Conservation (phyloP, 2,329 filamentous ascomycete species). For the Pezicula carpinea region DNA sequence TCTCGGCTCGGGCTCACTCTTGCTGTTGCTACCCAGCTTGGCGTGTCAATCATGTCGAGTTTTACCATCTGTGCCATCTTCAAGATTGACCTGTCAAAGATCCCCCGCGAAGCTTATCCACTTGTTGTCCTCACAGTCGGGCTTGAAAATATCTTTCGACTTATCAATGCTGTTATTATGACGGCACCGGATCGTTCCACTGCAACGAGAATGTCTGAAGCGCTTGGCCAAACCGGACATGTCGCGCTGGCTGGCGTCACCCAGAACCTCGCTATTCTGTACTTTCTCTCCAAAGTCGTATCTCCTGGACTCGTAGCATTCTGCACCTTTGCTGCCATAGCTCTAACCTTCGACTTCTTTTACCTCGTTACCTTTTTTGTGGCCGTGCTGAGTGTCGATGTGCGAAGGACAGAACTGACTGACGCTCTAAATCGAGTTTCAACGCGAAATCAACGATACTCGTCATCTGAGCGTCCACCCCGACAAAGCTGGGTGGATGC, state of each 20-base stretch:
- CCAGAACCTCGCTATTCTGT: slow-evolving; percentile 66
- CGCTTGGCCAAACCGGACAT: slow-evolving; percentile 68
- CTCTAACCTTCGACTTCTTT: slow-evolving; percentile 71
- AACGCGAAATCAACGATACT: slow-evolving; percentile 31
- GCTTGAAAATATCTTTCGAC: slow-evolving; percentile 71
- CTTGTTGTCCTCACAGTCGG: slow-evolving; percentile 71
- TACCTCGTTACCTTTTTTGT: slow-evolving; percentile 78
- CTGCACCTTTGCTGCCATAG: slow-evolving; percentile 71
- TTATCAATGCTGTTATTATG: slow-evolving; percentile 73
- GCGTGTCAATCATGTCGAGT: slow-evolving; percentile 70
- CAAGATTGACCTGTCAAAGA: slow-evolving; percentile 69
- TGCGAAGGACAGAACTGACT: slow-evolving; percentile 69
- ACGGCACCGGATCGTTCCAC: slow-evolving; percentile 66
- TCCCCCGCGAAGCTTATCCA: slow-evolving; percentile 71
- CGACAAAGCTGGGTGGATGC: slow-evolving; percentile 53
- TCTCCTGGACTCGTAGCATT: slow-evolving; percentile 69
- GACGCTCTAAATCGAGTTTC: slow-evolving; percentile 58
- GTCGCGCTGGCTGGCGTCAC: slow-evolving; percentile 62
- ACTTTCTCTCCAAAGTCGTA: slow-evolving; percentile 60
- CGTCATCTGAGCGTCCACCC: slow-evolving; percentile 16
- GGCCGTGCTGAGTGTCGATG: slow-evolving; percentile 73
- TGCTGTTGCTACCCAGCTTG: slow-evolving; percentile 65
- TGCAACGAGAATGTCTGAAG: slow-evolving; percentile 65
- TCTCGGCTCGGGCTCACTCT: slow-evolving; percentile 68
- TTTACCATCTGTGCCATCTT: slow-evolving; percentile 75